Base-by-base conservation (phyloP, 495 filamentous ascomycete species). In the Penicillium silybi region DNA sequence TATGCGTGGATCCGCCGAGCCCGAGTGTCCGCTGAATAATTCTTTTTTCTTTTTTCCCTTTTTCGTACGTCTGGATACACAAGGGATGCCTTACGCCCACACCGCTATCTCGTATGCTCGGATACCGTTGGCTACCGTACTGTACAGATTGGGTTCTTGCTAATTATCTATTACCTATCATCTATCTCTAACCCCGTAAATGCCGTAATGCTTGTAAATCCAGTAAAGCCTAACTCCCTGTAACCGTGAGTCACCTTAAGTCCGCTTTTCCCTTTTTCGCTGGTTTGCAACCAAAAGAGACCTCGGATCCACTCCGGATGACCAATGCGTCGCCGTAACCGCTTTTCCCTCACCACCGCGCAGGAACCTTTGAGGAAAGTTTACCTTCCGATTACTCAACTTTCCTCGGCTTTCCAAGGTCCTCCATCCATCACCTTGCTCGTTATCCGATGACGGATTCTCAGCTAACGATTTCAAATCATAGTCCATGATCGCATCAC, bases 21-120 rank as follows among this genome's bases (percentile, higher is more conserved):
- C 47, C 47, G 47, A 50, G 10, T 23, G 5, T 25, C 47, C 47
- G 47, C 41, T 51, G 40, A 44, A 43, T 51, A 44, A 44, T 51
- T 22, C 8, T 13, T 1, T 6, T 34, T 6, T 41, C 25, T 35
- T 38, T 10, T n/a, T 26, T 16, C 6, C 37, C 7, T 1, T 13
- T 32, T 32, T 13, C 11, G 9, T 0, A 15, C 9, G 29, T 13
- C 26, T 13, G 9, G 3, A 13, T 13, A 11, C 29, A 15, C 29
- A 8, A 13, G 29, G 29, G 11, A 32, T 32, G 29, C 29, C 29
- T 32, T 32, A 10, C 29, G 29, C 10, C 29, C 29, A 32, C 29
- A 32, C 29, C 29, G 29, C 29, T 32, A 32, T 32, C 29, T 32
- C 2, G n/a, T n/a, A n/a, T n/a, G 29, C 29, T 32, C 29, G 29